Conservation (phyloP, 2,329 filamentous ascomycete genomes). For the Pseudocercospora fuligena region DNA sequence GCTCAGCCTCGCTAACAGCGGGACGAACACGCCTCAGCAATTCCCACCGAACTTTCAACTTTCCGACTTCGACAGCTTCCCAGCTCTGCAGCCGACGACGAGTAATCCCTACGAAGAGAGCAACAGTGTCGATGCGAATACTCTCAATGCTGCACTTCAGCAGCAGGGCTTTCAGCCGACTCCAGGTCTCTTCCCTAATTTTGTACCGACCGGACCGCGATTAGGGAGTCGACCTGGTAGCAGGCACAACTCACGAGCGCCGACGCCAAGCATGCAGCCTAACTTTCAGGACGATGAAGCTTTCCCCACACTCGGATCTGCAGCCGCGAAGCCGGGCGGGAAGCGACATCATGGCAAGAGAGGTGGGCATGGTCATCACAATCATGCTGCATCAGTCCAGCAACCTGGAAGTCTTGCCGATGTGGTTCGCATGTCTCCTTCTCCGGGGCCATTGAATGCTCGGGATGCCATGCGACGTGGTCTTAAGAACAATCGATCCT, state of each 20-base stretch:
- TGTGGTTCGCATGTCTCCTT: constrained; percentile 92
- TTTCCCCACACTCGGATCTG: constrained; percentile 86
- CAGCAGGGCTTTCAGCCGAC: constrained; percentile 56
- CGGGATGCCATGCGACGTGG: constrained; percentile 61
- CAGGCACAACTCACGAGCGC: constrained; percentile 71
- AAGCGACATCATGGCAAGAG: constrained; percentile 96
- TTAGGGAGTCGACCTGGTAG: constrained; percentile 69
- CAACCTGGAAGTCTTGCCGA: constrained; percentile 87
- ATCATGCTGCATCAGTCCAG: constrained; percentile 69
- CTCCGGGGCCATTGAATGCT: constrained; percentile 59
- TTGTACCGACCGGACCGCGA: constrained; percentile 56
- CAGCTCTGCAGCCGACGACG: constrained; percentile 64
- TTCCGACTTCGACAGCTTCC: constrained; percentile 84
- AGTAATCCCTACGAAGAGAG: constrained; percentile 51
- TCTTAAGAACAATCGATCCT: constrained; percentile 68
- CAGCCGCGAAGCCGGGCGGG: constrained; percentile 67
- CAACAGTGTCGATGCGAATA: constrained; percentile 42
- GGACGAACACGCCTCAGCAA: constrained; percentile 66
- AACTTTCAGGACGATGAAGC: constrained; percentile 89
- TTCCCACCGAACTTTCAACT: constrained; percentile 74
- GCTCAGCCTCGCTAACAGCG: constrained; percentile 68
- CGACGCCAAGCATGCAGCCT: constrained; percentile 66
- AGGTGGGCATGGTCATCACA: constrained; percentile 72
- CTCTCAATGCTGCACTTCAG: constrained; percentile 50
- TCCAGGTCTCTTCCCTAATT: constrained; percentile 68